Conservation (phyloP, 2,329 filamentous ascomycete genomes). For the Penicillium sp. region DNA sequence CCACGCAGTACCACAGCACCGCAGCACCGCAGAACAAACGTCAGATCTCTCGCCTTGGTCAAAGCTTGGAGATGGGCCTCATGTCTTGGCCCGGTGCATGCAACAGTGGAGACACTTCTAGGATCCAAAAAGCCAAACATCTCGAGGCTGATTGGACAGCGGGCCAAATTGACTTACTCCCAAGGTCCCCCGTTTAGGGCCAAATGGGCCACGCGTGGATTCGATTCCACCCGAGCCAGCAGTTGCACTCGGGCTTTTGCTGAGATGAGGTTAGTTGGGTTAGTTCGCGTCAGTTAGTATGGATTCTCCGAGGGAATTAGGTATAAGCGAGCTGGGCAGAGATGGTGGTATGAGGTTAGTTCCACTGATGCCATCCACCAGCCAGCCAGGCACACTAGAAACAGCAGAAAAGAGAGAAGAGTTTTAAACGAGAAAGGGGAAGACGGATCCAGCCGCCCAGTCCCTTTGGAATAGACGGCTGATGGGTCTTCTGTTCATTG, state of each 20-base stretch:
- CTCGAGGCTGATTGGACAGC: constrained; percentile 16
- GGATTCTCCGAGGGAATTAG: not conserved
- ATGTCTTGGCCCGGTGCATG: not conserved
- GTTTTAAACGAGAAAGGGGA: no score
- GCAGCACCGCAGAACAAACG: not conserved
- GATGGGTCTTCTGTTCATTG: not conserved
- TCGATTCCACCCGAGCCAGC: not conserved
- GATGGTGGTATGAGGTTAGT: not conserved
- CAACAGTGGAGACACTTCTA: not conserved
- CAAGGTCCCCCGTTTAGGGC: constrained; percentile 26
- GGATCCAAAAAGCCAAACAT: not conserved
- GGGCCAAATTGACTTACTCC: constrained; percentile 11
- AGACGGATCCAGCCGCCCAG: not conserved
- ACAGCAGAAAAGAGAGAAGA: not conserved
- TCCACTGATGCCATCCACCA: no score
- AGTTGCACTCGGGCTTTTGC: no score
- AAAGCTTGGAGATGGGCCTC: not conserved
- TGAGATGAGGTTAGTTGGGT: not conserved
- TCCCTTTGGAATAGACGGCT: not conserved
- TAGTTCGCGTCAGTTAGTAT: no score
- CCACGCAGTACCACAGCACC: no score
- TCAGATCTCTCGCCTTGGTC: constrained; percentile 6
- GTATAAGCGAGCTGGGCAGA: no score
- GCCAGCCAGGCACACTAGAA: no score
- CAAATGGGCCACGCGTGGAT: not conserved